A percentile compares a stretch with the other conserved stretches of the same genome.
These are phyloP conservation scores for Fereydounia khargensis DNA, from an alignment of 1,284 basidiomycete genomes.

Conservation along the genomic window DNA sequence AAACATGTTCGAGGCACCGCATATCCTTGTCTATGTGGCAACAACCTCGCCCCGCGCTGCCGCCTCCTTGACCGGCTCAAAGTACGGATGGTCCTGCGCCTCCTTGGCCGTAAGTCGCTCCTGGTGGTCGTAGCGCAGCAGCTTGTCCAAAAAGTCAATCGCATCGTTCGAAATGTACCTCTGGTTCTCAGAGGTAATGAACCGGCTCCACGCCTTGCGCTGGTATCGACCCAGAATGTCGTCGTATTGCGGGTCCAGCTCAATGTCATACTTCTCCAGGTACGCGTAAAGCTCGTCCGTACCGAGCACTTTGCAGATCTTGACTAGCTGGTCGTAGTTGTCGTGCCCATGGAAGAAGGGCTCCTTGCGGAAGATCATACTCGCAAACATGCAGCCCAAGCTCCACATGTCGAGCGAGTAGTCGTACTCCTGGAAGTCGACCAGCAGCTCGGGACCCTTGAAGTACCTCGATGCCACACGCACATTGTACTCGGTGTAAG, in stretches of 20 bases:
- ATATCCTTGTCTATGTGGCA: slow-evolving; percentile 6
- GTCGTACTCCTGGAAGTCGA: slow-evolving; percentile 98
- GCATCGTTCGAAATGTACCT: slow-evolving; percentile 82
- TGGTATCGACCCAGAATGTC: slow-evolving; percentile 65
- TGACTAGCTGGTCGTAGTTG: slow-evolving; percentile 97
- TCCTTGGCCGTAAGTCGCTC: slow-evolving; percentile 82
- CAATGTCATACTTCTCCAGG: slow-evolving; percentile 68
- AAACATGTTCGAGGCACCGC: too few relatives aligned
- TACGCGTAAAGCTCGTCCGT: slow-evolving; percentile 86
- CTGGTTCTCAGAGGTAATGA: slow-evolving; percentile 72
- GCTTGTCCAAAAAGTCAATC: slow-evolving; percentile 85
- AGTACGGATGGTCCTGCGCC: slow-evolving; percentile 54
- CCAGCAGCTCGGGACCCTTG: slow-evolving; percentile 94
- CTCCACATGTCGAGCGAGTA: slow-evolving; percentile 92
- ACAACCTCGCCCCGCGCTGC: slow-evolving; percentile 31
- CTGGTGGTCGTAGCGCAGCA: slow-evolving; percentile 94
- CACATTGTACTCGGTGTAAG: slow-evolving; percentile 96
- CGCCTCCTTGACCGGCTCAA: slow-evolving; percentile 44
- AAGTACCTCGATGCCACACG: slow-evolving; percentile 96
- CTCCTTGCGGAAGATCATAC: slow-evolving; percentile 93
- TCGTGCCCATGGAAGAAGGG: slow-evolving; percentile 99
- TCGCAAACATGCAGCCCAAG: slow-evolving; percentile 88
- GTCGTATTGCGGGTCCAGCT: slow-evolving; percentile 58
- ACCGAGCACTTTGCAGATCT: slow-evolving; percentile 95
- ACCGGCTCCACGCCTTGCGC: slow-evolving; percentile 74